Percentiles rank a stretch among this genome's conserved stretches.
Conservation (phyloP, 345 rosid species). For the Salix koriyanagi region DNA sequence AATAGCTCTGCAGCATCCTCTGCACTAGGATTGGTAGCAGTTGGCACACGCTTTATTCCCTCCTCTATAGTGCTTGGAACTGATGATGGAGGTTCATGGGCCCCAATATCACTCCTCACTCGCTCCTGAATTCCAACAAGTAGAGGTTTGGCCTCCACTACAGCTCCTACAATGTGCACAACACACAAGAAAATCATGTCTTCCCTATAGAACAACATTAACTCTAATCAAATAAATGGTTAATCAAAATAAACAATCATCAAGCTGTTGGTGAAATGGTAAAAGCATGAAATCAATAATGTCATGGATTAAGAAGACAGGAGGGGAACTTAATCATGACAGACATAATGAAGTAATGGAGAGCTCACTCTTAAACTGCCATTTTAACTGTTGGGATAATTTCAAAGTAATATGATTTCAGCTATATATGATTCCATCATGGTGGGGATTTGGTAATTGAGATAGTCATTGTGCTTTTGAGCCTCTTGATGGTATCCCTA, state of each 20-base stretch:
- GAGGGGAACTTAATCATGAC: neutral
- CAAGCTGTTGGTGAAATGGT: neutral
- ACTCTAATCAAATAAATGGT: neutral
- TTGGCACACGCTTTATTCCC: conserved; percentile 50
- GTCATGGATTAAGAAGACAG: neutral
- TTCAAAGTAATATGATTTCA: neutral
- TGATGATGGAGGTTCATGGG: conserved; percentile 44
- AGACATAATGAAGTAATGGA: neutral
- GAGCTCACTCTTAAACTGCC: neutral
- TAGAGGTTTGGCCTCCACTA: conserved; percentile 76
- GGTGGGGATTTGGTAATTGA: neutral
- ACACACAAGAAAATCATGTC: neutral
- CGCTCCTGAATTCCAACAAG: conserved; percentile 85
- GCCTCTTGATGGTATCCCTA: neutral
- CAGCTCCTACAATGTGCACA: conserved; percentile 46
- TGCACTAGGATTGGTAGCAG: conserved; percentile 79
- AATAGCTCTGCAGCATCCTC: conserved; percentile 91
- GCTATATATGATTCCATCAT: neutral
- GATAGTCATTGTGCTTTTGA: neutral
- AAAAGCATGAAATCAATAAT: neutral
- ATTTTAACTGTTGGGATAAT: neutral
- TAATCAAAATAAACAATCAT: neutral
- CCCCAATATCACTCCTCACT: conserved; percentile 75
- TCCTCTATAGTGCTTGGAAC: conserved; percentile 34
- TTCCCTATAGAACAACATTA: neutral